Base-by-base conservation (phyloP, 495 filamentous ascomycete species). In the Penicillium paradoxum region DNA sequence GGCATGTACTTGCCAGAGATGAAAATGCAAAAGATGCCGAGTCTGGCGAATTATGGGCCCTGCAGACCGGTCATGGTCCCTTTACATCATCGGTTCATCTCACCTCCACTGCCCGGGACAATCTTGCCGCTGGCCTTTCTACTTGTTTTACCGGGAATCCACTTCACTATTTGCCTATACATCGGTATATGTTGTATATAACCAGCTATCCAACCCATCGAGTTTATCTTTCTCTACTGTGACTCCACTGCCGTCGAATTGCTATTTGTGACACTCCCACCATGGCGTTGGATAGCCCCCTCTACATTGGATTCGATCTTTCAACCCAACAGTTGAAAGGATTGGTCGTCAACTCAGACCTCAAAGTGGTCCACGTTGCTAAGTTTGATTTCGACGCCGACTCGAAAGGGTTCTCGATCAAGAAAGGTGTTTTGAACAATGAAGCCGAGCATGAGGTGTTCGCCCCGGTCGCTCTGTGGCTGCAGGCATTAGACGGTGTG, bases 311-410 rank as follows among this genome's bases (percentile, higher is more conserved):
- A 37, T 92, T 97, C 66, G 92, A 98, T 69, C 87, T 98, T 41
- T 96, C 91, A 22, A 97, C 93, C 51, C 93, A 97, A 71, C 91
- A 96, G 66, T 77, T 97, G 24, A 98, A 98, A 79, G 89, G 88
- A 39, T 81, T 98, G 58, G 85, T 89, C 45, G 85, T 96, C 54
- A 83, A 85, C 37, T 88, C 90, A 9, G 86, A 70, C 19, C 62
- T 77, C n/a, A 74, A 77, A 49, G 71, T 75, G 40, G 70, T 68
- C 13, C 59, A 73, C 49, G 52, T 67, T 19, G 63, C 70, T 58
- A 74, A 71, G 78, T 97, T 67, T 82, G 85, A 67, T 81, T 90
- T 67, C 72, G 85, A 63, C 77, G 77, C 83, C 54, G 89, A 96
- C 66, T 89, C 95, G 11, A 65, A 62, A 54, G 75, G 79, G 32